phyloP scores from a whole-genome alignment of 2,329 filamentous ascomycete species.

The Chaetomium strumarium region DNA sequence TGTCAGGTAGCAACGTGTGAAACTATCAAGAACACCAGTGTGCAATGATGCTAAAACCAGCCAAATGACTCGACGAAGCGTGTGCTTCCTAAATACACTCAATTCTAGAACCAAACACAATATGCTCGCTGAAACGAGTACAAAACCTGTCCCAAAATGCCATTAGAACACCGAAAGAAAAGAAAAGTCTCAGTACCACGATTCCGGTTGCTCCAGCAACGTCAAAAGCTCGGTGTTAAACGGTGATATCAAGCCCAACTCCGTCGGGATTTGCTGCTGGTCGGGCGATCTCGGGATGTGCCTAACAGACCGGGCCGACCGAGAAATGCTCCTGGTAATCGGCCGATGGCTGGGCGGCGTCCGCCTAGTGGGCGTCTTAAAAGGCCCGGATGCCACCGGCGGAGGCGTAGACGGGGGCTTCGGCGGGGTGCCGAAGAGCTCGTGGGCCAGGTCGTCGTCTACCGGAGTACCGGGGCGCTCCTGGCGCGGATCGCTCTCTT shows the following conservation, averaged over 20 bases:
- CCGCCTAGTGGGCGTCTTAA: slow-evolving; percentile 60
- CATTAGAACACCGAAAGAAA: too few species aligned
- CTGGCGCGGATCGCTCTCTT: slow-evolving; percentile 37
- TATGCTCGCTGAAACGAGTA: too few species aligned
- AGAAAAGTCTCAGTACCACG: too few species aligned
- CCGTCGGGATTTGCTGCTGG: slow-evolving; percentile 31
- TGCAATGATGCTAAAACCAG: too few species aligned
- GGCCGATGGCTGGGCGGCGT: slow-evolving; percentile 56
- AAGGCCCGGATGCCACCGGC: slow-evolving; percentile 41
- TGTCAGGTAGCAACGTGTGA: too few species aligned
- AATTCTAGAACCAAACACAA: too few species aligned
- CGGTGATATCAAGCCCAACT: slow-evolving; percentile 6
- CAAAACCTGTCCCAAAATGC: too few species aligned
- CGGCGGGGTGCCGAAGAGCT: slow-evolving; percentile 60
- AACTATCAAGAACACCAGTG: too few species aligned
- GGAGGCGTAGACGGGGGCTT: slow-evolving; percentile 47
- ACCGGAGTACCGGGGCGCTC: slow-evolving; percentile 27
- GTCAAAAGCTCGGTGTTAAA: too few species aligned
- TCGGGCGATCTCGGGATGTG: slow-evolving; percentile 38
- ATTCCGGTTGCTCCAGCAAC: too few species aligned
- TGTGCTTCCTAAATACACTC: too few species aligned
- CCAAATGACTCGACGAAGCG: too few species aligned
- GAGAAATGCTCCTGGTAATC: slow-evolving; percentile 55
- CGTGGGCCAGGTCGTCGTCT: slow-evolving; percentile 42
- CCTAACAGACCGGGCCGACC: slow-evolving; percentile 40